Percentiles rank a stretch among this genome's conserved stretches.
Conservation (phyloP, 306 rosid genomes). For the Macrotyloma uniflorum region DNA sequence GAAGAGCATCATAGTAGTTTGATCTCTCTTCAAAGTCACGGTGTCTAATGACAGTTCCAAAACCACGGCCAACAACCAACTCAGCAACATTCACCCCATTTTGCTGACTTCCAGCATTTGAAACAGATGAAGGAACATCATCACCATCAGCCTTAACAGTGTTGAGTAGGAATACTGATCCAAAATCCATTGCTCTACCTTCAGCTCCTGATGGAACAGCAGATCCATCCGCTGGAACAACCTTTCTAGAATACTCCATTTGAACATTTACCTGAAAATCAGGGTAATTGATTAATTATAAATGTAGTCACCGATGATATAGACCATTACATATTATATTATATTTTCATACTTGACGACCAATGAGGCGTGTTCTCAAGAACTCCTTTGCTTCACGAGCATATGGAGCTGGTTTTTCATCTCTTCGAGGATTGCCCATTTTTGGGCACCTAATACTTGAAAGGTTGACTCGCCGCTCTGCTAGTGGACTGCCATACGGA, state of each 20-base stretch:
- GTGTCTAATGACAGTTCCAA: conserved; percentile 79
- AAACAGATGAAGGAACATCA: conserved; percentile 51
- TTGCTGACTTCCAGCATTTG: conserved; percentile 53
- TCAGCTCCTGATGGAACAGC: conserved; percentile 58
- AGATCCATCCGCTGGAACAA: conserved; percentile 57
- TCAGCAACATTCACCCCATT: conserved; percentile 69
- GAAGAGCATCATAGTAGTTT: conserved; percentile 80
- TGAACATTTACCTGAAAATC: conserved; percentile 69
- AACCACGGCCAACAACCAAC: conserved; percentile 71
- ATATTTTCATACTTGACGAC: conserved; percentile 62
- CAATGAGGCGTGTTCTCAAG: conserved; percentile 82
- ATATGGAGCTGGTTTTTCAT: conserved; percentile 87
- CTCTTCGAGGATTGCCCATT: conserved; percentile 85
- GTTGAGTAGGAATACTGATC: conserved; percentile 65
- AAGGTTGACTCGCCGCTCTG: conserved; percentile 82
- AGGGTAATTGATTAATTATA: neutral
- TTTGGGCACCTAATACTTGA: conserved; percentile 92
- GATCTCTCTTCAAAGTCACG: conserved; percentile 94
- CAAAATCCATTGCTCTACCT: conserved; percentile 83
- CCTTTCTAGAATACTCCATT: conserved; percentile 87
- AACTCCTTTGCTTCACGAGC: conserved; percentile 94
- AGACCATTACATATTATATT: neutral
- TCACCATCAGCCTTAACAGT: conserved; percentile 61
- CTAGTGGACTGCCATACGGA: conserved; percentile 74
- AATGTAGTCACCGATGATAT: neutral